Evolutionary conservation across 2,329 filamentous ascomycete genomes (phyloP), one percentile per base, ranked within the genome.

Genomic region (Helicocarpus griseus): DNA sequence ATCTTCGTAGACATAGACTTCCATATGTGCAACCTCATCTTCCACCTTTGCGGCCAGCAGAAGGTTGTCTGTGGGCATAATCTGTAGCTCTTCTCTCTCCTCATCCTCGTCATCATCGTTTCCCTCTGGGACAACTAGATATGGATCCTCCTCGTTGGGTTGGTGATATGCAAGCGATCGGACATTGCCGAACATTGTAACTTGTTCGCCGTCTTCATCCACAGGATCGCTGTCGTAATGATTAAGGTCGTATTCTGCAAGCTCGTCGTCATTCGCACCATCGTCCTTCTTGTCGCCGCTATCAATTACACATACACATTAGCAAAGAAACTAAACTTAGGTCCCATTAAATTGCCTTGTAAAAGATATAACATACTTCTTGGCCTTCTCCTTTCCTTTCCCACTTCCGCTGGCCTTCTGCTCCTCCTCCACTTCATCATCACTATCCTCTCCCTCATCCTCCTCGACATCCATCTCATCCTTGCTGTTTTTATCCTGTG

Each of bases 1-100:
- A 61, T 97, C 93, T 69, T 98, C 93, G 71, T 97, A 98, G 26
- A 98, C 89, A 64, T 97, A 96, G 19, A 97, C 86, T 69, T 98
- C 93, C 24, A 98, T 77, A 69, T 97, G 91, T 17, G 93, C 91
- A 55, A 98, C 84, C 67, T 98, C 93, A 62, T 98, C 93, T 70
- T 98, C 93, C 48, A 97, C 85, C 73, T 95, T 91, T 58, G 89
- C 90, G 9, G 91, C 87, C 45, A 98, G 76, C 31, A 98, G 78
- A 54, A 98, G 76, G 67, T 97, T 98, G 72, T 98, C 93, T 14
- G 88, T 93, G 2, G 88, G 83, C 58, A 97, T 72, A 57, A 98
- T 87, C 70, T 98, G 90, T 51, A 98, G 78, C 61, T 98, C 91
- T 72, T 97, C 88, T 53, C 89, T 80, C 59, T 97, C 93, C 51